Conservation (phyloP, 192 early-diverging fungal species). For the Coemansia sp. region DNA sequence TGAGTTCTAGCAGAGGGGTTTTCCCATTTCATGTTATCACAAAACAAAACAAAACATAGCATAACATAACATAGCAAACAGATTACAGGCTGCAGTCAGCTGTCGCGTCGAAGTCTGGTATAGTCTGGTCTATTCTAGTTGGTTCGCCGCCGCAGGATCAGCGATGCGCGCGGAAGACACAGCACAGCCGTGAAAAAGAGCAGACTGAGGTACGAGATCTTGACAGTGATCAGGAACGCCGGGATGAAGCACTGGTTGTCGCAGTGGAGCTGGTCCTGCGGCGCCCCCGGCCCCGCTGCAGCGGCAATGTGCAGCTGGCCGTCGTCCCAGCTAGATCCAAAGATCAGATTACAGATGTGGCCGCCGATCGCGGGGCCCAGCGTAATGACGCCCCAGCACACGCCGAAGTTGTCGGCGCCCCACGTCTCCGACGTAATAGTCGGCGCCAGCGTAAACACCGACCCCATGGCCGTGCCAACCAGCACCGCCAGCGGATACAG, state of each 20-base stretch:
- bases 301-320: slow-evolving; percentile 23
- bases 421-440: slow-evolving; percentile 54
- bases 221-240: slow-evolving; percentile 35
- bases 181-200: slow-evolving; percentile 37
- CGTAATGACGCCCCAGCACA: slow-evolving; percentile 61
- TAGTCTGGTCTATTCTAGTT: no score
- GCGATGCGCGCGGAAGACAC: slow-evolving; percentile 24
- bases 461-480: slow-evolving; percentile 51
- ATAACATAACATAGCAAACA: no score
- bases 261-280: slow-evolving; percentile 25
- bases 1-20: no score
- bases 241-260: slow-evolving; percentile 44
- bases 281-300: slow-evolving; percentile 9
- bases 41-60: no score
- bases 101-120: no score
- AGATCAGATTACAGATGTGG: slow-evolving; percentile 63
- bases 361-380: slow-evolving; percentile 64
- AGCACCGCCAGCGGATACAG: slow-evolving; percentile 38
- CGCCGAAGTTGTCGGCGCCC: slow-evolving; percentile 56
- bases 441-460: slow-evolving; percentile 50
- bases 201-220: slow-evolving; percentile 30
- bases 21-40: no score
- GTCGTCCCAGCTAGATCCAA: slow-evolving; percentile 62
- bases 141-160: slow-evolving; percentile 10
- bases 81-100: no score